Percentiles rank a stretch among this genome's conserved stretches.
phyloP scores from a whole-genome alignment of 108 stramenopile species.

The Halocafeteria seosinensis region DNA sequence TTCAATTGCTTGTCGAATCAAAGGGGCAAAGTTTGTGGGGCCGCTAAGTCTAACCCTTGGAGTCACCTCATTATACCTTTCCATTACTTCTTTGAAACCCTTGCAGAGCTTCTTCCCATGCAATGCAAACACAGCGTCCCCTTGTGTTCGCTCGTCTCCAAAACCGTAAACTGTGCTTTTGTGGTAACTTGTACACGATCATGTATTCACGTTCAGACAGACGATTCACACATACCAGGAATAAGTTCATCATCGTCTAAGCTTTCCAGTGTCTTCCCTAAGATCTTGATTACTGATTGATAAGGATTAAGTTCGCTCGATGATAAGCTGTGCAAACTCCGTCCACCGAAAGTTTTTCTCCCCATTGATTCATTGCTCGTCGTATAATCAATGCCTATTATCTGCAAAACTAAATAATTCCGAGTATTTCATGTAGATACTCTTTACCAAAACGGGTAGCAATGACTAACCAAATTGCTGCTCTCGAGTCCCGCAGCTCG shows the following conservation, averaged over 20 bases:
- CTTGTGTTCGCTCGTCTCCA: background rate
- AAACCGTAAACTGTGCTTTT: background rate
- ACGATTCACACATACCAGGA: too few species aligned
- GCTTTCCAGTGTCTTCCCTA: constrained; percentile 12
- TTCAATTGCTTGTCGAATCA: constrained; percentile 14
- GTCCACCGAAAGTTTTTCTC: constrained; percentile 4
- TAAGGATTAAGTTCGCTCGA: background rate
- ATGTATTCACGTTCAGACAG: too few species aligned
- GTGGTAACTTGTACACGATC: too few species aligned
- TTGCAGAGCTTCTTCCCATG: background rate
- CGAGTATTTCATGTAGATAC: too few species aligned
- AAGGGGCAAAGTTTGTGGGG: constrained; percentile 14
- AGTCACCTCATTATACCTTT: background rate
- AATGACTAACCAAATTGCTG: too few species aligned
- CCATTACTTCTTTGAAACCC: background rate
- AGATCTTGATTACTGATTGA: constrained; percentile 9
- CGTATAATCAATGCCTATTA: constrained; percentile 18
- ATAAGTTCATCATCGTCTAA: constrained; percentile 6
- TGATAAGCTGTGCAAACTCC: constrained; percentile 12
- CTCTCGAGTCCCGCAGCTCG: too few species aligned
- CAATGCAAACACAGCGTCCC: background rate
- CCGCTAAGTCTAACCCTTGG: constrained; percentile 6
- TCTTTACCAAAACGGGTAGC: too few species aligned
- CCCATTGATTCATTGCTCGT: constrained; percentile 21
- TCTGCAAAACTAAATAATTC: too few species aligned